These are phyloP conservation scores for Oidiodendron maius DNA, from an alignment of 495 filamentous ascomycete species.

Conservation along the genomic window DNA sequence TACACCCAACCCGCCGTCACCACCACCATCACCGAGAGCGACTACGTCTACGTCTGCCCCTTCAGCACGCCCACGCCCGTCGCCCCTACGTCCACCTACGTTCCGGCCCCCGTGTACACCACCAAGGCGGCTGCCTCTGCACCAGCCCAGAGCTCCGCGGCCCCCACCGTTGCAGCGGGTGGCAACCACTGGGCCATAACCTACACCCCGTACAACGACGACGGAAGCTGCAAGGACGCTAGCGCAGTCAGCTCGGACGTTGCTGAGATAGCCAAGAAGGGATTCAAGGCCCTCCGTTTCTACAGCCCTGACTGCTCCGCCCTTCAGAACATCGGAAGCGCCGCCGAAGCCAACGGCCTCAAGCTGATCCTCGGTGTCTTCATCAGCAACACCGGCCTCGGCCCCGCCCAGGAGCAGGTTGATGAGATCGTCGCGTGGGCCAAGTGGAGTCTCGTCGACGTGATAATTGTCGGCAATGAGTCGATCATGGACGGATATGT, in stretches of 20 bases:
- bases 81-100: neutral
- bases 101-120: slow-evolving; percentile 1
- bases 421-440: slow-evolving; percentile 64
- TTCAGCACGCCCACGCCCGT: slow-evolving; percentile 39
- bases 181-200: slow-evolving; percentile 75
- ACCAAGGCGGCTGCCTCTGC: slow-evolving; percentile 1
- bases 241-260: slow-evolving; percentile 59
- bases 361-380: slow-evolving; percentile 83
- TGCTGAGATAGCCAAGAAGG: slow-evolving; percentile 58
- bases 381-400: slow-evolving; percentile 59
- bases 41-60: slow-evolving; percentile 68
- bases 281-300: slow-evolving; percentile 77
- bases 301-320: slow-evolving; percentile 89
- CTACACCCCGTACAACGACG: slow-evolving; percentile 71
- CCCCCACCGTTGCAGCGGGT: slow-evolving; percentile 13
- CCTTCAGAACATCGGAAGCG: slow-evolving; percentile 66
- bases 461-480: slow-evolving; percentile 90
- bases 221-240: slow-evolving; percentile 61
- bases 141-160: neutral
- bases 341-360: slow-evolving; percentile 54
- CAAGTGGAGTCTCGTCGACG: slow-evolving; percentile 66
- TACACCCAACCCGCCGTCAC: slow-evolving; percentile 65
- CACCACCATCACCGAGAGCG: slow-evolving; percentile 63
- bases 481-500: slow-evolving; percentile 65
- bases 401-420: slow-evolving; percentile 58